Evolutionary conservation across 2,329 filamentous ascomycete genomes (phyloP), one percentile per base, ranked within the genome.

Genomic region (Pseudogymnoascus sp.): DNA sequence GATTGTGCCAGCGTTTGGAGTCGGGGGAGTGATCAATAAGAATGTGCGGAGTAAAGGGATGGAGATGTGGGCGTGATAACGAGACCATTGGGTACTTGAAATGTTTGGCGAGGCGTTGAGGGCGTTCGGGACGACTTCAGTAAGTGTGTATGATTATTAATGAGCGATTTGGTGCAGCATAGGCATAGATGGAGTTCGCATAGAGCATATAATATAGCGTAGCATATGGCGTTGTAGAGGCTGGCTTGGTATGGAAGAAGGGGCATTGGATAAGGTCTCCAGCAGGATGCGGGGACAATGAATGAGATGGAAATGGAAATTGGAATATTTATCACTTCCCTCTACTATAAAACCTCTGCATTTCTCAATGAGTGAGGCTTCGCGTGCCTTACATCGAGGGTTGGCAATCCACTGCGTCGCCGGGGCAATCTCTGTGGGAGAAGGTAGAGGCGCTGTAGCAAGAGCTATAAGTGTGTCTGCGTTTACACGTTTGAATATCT

Each of bases 1-100:
- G 68, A 95, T 96, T 66, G 80, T 96, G 2, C 91, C 91, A 15
- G 91, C 91, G 0, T 96, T 92, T 76, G 92, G 91, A 1, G 79
- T 95, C 10, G 92, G 91, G 0, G 91, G 91, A 0, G 89, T 95
- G 9, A 87, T 94, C 9, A 96, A 96, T 73, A 80, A 79, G 61
- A 85, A 88, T 68, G 77, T 92, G 45, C 79, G 91, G 66, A 77
- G 75, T 68, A 76, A 71, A 59, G 70, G 92, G 66, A 91, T 95
- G 86, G 76, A 75, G 65, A 79, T 71, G 66, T 69, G 89, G 61
- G 79, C 80, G 5, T 61, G 41, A 37, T 33, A 10, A 30, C 12
- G 15, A 19, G 23, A 26, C 30, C 5, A 52, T 52, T 52, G n/a
- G 41, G 9, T 18, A 30, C 23, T 18, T 23, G n/a, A 5, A 18